These are phyloP conservation scores for Globisporangium nunn DNA, from an alignment of 352 stramenopile genomes.

Conservation along the genomic window DNA sequence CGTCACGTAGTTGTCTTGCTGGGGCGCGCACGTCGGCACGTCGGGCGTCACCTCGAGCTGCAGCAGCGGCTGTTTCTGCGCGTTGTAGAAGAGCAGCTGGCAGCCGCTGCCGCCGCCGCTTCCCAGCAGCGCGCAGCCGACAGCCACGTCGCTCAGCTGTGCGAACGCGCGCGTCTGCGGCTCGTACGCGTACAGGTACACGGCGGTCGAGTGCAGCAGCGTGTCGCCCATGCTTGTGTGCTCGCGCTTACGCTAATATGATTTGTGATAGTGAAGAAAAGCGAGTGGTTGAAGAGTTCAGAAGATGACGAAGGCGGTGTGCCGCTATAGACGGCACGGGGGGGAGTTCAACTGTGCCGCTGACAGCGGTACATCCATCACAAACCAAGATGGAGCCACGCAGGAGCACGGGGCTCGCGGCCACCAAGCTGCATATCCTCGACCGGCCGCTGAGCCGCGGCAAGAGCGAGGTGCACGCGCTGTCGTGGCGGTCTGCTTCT, in stretches of 20 bases:
- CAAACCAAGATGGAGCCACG: slow-evolving; percentile 35
- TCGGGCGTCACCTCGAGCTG: slow-evolving; percentile 28
- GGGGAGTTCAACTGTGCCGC: no score
- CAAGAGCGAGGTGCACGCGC: slow-evolving; percentile 50
- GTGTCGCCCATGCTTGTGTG: slow-evolving; percentile 28
- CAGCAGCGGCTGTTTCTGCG: slow-evolving; percentile 54
- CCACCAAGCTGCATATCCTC: slow-evolving; percentile 66
- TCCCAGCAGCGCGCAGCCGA: slow-evolving; percentile 53
- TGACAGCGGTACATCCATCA: no score
- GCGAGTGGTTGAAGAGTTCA: no score
- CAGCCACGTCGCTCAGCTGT: slow-evolving; percentile 47
- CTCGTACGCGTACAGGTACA: slow-evolving; percentile 74
- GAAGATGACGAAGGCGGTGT: no score
- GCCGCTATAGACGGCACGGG: no score
- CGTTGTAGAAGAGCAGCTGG: slow-evolving; percentile 66
- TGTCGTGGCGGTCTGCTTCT: no score
- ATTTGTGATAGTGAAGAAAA: no score
- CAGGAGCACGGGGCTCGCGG: slow-evolving; percentile 37
- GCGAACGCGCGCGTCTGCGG: slow-evolving; percentile 33
- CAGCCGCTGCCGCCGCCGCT: slow-evolving; percentile 15
- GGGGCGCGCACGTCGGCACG: slow-evolving; percentile 37
- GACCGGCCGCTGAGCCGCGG: slow-evolving; percentile 70
- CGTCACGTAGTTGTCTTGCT: slow-evolving; percentile 72
- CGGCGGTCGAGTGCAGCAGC: slow-evolving; percentile 58
- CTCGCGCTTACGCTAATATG: no score